phyloP scores from a whole-genome alignment of 2,329 filamentous ascomycete genomes.

The Cryphonectria radicalis region DNA sequence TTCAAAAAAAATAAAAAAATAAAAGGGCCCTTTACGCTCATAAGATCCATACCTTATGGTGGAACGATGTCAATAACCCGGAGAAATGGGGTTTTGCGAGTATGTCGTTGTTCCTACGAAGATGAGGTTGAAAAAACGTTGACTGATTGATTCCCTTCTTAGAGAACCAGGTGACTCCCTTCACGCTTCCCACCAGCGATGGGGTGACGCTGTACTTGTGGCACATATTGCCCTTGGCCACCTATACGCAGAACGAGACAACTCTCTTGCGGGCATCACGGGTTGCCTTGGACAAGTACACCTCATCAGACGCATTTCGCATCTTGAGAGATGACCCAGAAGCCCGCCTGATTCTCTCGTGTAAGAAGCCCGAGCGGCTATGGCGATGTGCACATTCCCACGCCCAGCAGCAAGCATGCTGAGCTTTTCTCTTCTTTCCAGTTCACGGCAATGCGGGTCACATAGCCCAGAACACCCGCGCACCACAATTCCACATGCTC shows the following conservation, averaged over 20 bases:
- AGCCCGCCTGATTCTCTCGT: conserved; percentile 66
- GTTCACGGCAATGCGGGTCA: conserved; percentile 73
- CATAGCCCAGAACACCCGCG: conserved; percentile 76
- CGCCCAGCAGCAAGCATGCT: conserved; percentile 31
- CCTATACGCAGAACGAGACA: conserved; percentile 74
- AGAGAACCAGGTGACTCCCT: conserved; percentile 90
- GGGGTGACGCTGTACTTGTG: conserved; percentile 82
- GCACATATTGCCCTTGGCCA: conserved; percentile 82
- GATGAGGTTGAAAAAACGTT: not conserved
- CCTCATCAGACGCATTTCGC: conserved; percentile 60
- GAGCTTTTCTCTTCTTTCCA: not conserved
- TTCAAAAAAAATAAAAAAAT: not conserved
- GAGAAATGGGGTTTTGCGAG: conserved; percentile 87
- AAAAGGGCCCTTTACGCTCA: conserved; percentile 85
- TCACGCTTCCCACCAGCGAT: conserved; percentile 75
- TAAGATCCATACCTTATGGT: conserved; percentile 73
- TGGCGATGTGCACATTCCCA: conserved; percentile 31
- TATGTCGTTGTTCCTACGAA: conserved; percentile 44
- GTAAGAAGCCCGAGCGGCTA: conserved; percentile 44
- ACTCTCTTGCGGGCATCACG: conserved; percentile 45
- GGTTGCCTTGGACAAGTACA: conserved; percentile 50
- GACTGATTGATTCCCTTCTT: conserved; percentile 27
- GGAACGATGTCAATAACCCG: conserved; percentile 74
- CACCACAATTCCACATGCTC: conserved; percentile 76
- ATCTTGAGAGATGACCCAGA: conserved; percentile 67